A percentile compares a stretch with the other conserved stretches of the same genome.
These are phyloP conservation scores for Neurospora tetrasperma DNA, from an alignment of 495 filamentous ascomycete species.

Conservation along the genomic window DNA sequence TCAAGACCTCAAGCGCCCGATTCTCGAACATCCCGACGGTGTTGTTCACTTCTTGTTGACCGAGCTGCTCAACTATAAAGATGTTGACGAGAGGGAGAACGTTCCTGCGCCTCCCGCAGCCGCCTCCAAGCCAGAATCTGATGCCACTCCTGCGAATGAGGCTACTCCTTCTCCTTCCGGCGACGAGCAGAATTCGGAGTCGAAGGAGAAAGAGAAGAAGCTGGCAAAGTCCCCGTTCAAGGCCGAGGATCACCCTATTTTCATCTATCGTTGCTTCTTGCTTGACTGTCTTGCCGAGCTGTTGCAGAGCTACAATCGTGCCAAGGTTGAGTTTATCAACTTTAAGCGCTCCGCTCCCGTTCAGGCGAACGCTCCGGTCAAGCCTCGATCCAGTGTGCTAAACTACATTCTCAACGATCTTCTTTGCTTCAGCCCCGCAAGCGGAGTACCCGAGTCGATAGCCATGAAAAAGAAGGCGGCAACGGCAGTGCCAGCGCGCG, in stretches of 20 bases:
- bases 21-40: constrained; percentile 87
- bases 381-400: constrained; percentile 82
- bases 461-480: constrained; percentile 70
- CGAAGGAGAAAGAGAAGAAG: constrained; percentile 50
- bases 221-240: constrained; percentile 71
- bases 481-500: constrained; percentile 75
- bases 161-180: constrained; percentile 10
- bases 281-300: constrained; percentile 89
- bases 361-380: constrained; percentile 73
- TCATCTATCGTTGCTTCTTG: constrained; percentile 91
- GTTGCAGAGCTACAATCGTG: constrained; percentile 83
- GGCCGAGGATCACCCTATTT: constrained; percentile 86
- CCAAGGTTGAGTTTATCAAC: constrained; percentile 98
- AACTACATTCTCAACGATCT: constrained; percentile 87
- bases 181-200: constrained; percentile 16
- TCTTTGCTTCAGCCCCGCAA: constrained; percentile 67
- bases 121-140: constrained; percentile 27
- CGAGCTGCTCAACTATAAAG: constrained; percentile 83
- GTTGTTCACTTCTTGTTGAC: constrained; percentile 94
- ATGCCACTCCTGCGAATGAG: constrained; percentile 14
- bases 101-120: constrained; percentile 16
- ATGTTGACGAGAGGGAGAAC: constrained; percentile 72
- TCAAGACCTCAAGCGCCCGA: constrained; percentile 65
- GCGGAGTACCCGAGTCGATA: constrained; percentile 58
- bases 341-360: constrained; percentile 83